Evolutionary conservation across 1,284 basidiomycete genomes (phyloP), one percentile per base, ranked within the genome.

Genomic region (Dichomitus squalens): DNA sequence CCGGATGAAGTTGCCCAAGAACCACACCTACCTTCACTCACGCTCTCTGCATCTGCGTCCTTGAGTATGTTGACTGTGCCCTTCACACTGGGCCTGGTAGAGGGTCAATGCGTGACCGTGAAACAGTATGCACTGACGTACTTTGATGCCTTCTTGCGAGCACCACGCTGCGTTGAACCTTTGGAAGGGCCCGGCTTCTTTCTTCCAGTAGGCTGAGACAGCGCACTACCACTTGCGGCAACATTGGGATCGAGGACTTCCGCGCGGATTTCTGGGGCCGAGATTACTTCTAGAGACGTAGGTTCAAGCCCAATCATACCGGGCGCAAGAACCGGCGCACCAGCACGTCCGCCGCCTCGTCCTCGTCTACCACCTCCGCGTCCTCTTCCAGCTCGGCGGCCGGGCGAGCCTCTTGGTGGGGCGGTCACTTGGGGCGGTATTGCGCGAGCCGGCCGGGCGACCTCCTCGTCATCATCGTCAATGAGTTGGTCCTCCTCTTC

Each of bases 401-500:
- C 55, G 25, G 67, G 60, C 0, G 63, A 51, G 2, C 65, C 66
- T 50, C 63, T 52, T 34, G 52, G 48, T 33, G 53, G 56, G 20
- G 60, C 56, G 16, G 49, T 65, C 48, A 72, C 70, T 48, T 73
- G 72, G 18, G 73, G 68, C 31, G 76, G 71, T 35, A 63, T 61
- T 20, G 66, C 57, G 12, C 64, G 54, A 21, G 67, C 57, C 41
- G 65, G 59, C 40, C 63, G 65, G 50, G 68, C 49, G 52, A 68
- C 67, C 70, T 66, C 76, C 41, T 81, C 79, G 52, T 83, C 80
- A 55, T 87, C 86, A 62, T 90, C 88, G 70, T 91, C 88, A 64
- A 88, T 85, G 62, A 90, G 80, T 64, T 89, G 85, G 74, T 90
- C 88, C 71, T 89, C 87, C 68, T 91, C 87, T 4, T 75, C 73